Evolutionary conservation across 345 rosid genomes (phyloP).

Genomic region (Durio zibethinus): DNA sequence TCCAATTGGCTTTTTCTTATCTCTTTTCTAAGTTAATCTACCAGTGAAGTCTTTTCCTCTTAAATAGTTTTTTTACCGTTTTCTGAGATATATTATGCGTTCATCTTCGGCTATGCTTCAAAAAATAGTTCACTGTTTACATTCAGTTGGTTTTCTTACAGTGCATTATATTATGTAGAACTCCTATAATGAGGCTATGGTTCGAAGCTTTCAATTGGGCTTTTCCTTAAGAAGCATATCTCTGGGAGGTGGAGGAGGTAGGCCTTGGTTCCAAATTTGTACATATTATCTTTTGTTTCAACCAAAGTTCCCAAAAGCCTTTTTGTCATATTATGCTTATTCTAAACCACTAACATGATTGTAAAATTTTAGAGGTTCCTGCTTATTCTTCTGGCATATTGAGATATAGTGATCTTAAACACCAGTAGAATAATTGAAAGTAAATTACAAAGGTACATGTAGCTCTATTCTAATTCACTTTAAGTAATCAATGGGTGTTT

Average conservation of each 20-base stretch:
- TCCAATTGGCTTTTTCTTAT: background rate
- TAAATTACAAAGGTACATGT: background rate
- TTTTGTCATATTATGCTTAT: background rate
- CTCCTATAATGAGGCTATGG: slow-evolving; percentile 54
- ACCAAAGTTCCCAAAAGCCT: background rate
- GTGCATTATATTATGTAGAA: slow-evolving; percentile 33
- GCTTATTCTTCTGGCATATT: background rate
- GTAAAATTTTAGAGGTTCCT: background rate
- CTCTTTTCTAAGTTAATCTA: background rate
- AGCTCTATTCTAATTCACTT: background rate
- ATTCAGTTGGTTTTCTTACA: background rate
- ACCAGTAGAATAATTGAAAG: background rate
- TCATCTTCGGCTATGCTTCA: background rate
- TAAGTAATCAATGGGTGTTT: background rate
- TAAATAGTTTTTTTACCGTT: background rate
- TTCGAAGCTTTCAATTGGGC: slow-evolving; percentile 62
- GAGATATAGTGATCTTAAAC: background rate
- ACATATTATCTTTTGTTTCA: background rate
- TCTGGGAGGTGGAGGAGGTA: slow-evolving; percentile 45
- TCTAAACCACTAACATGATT: background rate
- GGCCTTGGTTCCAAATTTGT: background rate
- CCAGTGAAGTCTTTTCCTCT: background rate
- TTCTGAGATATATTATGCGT: background rate
- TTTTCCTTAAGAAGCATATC: slow-evolving; percentile 51
- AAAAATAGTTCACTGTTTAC: background rate